Evolutionary conservation across 176 grass and related monocot genomes (phyloP).

Genomic region (Eleusine coracana): DNA sequence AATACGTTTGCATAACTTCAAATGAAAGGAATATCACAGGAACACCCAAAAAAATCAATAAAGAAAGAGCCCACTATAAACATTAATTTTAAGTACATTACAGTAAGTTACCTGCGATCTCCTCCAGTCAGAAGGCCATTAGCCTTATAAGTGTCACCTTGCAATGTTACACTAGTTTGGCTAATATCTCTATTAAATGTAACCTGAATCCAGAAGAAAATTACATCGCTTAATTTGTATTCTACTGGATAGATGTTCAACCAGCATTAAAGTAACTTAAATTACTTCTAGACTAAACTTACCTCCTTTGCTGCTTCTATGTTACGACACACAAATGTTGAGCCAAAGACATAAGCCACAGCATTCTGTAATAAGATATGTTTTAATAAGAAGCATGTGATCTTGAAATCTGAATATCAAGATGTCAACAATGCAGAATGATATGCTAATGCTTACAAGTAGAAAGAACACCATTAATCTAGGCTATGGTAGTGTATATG

Average conservation of each 20-base stretch:
- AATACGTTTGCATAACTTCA: neutral
- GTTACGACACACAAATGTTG: slow-evolving; percentile 89
- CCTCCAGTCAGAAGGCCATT: slow-evolving; percentile 98
- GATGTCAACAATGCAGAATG: slow-evolving; percentile 10
- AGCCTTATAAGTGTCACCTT: slow-evolving; percentile 91
- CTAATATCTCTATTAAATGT: slow-evolving; percentile 71
- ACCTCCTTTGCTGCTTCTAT: slow-evolving; percentile 91
- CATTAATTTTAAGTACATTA: slow-evolving; percentile 26
- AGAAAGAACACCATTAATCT: neutral
- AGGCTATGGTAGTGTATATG: neutral
- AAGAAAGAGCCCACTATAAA: neutral
- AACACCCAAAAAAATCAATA: slow-evolving; percentile 33
- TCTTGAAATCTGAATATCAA: slow-evolving; percentile 19
- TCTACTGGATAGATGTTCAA: slow-evolving; percentile 15
- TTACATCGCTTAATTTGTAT: slow-evolving; percentile 11
- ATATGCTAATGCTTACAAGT: neutral
- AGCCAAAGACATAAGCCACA: slow-evolving; percentile 80
- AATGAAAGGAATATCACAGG: slow-evolving; percentile 30
- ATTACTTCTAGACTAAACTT: slow-evolving; percentile 27
- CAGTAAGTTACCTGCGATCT: slow-evolving; percentile 69
- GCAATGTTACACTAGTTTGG: slow-evolving; percentile 83
- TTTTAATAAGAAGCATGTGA: slow-evolving; percentile 16
- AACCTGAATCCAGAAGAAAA: slow-evolving; percentile 50
- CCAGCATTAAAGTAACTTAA: slow-evolving; percentile 24
- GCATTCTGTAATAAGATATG: slow-evolving; percentile 80